These are phyloP conservation scores for Mortierella sp. DNA, from an alignment of 371 early-diverging fungal species.

Conservation along the genomic window DNA sequence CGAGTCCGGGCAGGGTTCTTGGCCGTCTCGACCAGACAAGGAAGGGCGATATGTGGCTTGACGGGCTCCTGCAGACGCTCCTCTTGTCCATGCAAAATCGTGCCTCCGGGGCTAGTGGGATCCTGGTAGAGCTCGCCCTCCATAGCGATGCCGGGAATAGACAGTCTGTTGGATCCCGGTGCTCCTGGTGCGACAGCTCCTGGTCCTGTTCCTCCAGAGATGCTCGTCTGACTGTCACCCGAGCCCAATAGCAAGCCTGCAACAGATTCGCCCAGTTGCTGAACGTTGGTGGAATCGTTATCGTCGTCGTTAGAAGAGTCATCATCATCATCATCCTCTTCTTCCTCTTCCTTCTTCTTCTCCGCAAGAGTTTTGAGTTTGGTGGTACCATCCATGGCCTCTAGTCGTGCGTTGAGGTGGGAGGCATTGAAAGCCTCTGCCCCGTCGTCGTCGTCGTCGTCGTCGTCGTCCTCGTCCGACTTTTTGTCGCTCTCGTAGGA, in stretches of 20 bases:
- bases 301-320: slow-evolving; percentile 43
- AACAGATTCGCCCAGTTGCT: slow-evolving; percentile 13
- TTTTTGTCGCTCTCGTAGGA: slow-evolving; percentile 48
- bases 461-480: slow-evolving; percentile 57
- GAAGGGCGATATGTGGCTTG: slow-evolving; percentile 52
- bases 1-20: slow-evolving; percentile 53
- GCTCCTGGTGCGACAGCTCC: background rate
- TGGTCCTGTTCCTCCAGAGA: background rate
- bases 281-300: slow-evolving; percentile 29
- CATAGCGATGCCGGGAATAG: slow-evolving; percentile 8
- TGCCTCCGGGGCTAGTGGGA: slow-evolving; percentile 23
- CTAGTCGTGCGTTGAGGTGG: slow-evolving; percentile 67
- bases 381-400: slow-evolving; percentile 63
- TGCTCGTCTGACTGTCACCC: background rate
- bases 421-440: slow-evolving; percentile 65
- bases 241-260: slow-evolving; percentile 14
- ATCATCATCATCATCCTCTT: slow-evolving; percentile 34
- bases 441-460: slow-evolving; percentile 61
- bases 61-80: slow-evolving; percentile 52
- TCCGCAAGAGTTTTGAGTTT: slow-evolving; percentile 42
- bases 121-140: slow-evolving; percentile 34
- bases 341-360: slow-evolving; percentile 46
- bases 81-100: slow-evolving; percentile 22
- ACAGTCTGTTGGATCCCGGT: background rate
- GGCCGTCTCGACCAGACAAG: slow-evolving; percentile 53